Percentiles rank a stretch among this genome's conserved stretches.
These are phyloP conservation scores for Alternaria dauci DNA, from an alignment of 2,329 filamentous ascomycete species.

Conservation along the genomic window DNA sequence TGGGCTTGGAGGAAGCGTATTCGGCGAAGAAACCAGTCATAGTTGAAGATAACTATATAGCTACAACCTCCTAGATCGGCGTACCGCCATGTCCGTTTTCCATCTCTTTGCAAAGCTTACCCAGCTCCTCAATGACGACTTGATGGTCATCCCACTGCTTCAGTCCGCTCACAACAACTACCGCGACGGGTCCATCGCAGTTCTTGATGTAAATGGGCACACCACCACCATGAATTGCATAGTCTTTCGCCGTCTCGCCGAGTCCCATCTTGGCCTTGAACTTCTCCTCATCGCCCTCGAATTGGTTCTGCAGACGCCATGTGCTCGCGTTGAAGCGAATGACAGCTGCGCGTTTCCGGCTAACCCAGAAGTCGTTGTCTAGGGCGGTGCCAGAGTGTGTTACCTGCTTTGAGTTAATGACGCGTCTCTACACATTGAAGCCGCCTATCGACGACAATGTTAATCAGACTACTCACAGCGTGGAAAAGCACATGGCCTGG, in stretches of 20 bases:
- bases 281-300: constrained; percentile 66
- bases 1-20: no score
- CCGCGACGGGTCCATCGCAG: constrained; percentile 76
- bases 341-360: constrained; percentile 76
- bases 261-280: constrained; percentile 74
- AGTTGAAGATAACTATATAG: background rate
- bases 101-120: constrained; percentile 21
- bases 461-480: constrained; percentile 51
- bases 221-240: constrained; percentile 81
- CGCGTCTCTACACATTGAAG: background rate
- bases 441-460: background rate
- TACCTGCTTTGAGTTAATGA: background rate
- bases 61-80: background rate
- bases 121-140: constrained; percentile 69
- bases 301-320: constrained; percentile 75
- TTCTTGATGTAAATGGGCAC: constrained; percentile 74
- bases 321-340: constrained; percentile 73
- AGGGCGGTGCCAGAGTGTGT: constrained; percentile 71
- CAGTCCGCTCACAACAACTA: constrained; percentile 78
- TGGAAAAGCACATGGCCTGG: constrained; percentile 72
- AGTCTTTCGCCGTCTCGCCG: constrained; percentile 60
- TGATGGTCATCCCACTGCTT: constrained; percentile 82
- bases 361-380: constrained; percentile 72
- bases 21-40: no score
- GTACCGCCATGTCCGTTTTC: constrained; percentile 7